Base-by-base conservation (phyloP, 306 rosid genomes). In the Lagenaria siceraria region DNA sequence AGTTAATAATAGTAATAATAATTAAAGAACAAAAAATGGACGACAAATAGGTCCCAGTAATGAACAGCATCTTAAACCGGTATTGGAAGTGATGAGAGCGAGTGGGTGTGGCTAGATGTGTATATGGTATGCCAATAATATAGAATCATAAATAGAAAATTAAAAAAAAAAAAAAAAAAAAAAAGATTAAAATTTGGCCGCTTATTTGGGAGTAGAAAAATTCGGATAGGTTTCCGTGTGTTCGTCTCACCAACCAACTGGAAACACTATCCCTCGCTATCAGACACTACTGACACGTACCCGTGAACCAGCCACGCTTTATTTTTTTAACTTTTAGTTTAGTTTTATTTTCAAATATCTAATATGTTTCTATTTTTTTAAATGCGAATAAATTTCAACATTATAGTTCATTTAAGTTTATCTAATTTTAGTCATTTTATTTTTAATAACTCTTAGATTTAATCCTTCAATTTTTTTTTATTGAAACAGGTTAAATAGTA, bases 291-390 rank as follows among this genome's bases (percentile, higher is more conserved):
- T 63, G 70, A 63, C 43, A 63, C 43, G 33, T 63, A 19, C 72
- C 72, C 72, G 72, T 64, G 72, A 64, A 64, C 72, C 24, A 62
- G 46, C 72, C 72, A 64, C 72, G 72, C 58, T 53, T 46, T 46
- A 43, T 43, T 43, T 3, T 46, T 13, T 0, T 6, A 0, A 10
- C 13, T 46, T 3, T 46, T 46, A 12, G 12, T 12, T 46, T 46
- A 12, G 1, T 46, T 46, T 46, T 0, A 12, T 13, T 13, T 46
- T 46, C 1, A 46, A 43, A 8, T 40, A 40, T 8, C 2, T 40
- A 7, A 1, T 46, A 5, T 46, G 13, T 46, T 46, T 46, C 17
- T 46, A 12, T 2, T 12, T 46, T 46, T 46, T 46, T 42, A 0
- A 38, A 38, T 7, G 4, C 36, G 36, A 33, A 33, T 33, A 29